Evolutionary conservation across 768 basidiomycete genomes (phyloP).

Genomic region (Phaffia australis): DNA sequence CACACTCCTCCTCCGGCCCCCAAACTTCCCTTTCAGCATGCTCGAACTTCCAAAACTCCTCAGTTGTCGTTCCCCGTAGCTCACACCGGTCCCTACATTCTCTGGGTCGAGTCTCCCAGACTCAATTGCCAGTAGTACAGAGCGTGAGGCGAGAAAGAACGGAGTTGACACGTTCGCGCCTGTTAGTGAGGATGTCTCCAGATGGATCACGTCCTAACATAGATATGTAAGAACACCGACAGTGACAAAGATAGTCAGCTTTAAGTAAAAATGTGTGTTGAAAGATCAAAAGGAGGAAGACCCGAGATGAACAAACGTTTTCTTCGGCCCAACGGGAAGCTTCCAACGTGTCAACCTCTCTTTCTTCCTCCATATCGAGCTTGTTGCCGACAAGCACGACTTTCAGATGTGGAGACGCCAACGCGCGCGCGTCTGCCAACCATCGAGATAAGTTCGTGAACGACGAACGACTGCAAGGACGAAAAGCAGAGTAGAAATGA

Average conservation of each 20-base stretch:
- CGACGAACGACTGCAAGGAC: conserved; percentile 1
- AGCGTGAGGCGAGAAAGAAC: conserved; percentile 69
- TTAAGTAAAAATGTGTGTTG: not conserved
- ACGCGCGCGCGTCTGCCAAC: conserved; percentile 83
- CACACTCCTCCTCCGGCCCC: conserved; percentile 11
- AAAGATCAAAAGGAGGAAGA: not conserved
- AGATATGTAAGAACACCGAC: not conserved
- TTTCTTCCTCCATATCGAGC: conserved; percentile 77
- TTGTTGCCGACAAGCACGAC: conserved; percentile 73
- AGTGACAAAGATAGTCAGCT: not conserved
- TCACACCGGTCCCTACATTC: conserved; percentile 78
- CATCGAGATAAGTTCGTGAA: conserved; percentile 47
- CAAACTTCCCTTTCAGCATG: conserved; percentile 48
- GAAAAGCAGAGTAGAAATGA: not conserved
- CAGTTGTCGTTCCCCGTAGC: conserved; percentile 87
- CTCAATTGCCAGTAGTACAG: conserved; percentile 81
- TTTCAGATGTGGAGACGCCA: conserved; percentile 84
- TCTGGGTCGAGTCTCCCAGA: conserved; percentile 84
- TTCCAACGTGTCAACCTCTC: conserved; percentile 92
- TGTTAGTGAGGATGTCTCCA: conserved; percentile 81
- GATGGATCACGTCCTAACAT: conserved; percentile 71
- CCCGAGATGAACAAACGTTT: conserved; percentile 44
- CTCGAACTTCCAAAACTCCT: conserved; percentile 85
- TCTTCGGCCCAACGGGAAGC: conserved; percentile 92
- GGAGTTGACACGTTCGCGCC: conserved; percentile 89